Evolutionary conservation across 495 filamentous ascomycete species (phyloP), one percentile per base, ranked within the genome.

Genomic region (Endocarpon pusillum): DNA sequence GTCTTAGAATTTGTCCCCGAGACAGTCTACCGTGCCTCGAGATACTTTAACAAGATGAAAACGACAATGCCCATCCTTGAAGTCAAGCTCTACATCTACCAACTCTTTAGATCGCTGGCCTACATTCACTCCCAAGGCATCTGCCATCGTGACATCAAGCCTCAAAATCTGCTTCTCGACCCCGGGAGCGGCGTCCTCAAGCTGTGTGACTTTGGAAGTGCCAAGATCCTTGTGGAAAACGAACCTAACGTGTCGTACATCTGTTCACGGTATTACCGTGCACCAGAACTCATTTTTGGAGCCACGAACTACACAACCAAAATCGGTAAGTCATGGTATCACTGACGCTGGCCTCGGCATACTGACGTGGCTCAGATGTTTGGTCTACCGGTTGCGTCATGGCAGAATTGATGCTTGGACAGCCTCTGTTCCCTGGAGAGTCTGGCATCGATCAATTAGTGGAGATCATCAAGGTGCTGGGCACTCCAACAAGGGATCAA

Each of bases 181-280:
- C 86, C 85, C 4, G 70, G 64, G 47, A 85, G 78, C 11, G 89
- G 89, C 33, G 70, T 99, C 26, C 62, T 99, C 45, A 99, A 99
- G 64, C 73, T 99, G 19, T 99, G 89, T 58, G 89, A 99, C 61
- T 99, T 96, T 53, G 89, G 89, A 32, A 96, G 91, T 44, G 89
- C 89, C 21, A 99, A 99, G 66, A 99, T 99, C 33, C 59, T 99
- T 40, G 86, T 99, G 20, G 86, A 94, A 57, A 94, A 99, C 44
- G 89, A 99, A 63, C 89, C 89, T 2, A 99, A 99, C 47, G 89
- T 99, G 22, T 99, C 89, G 19, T 99, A 99, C 62, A 99, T 99
- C 49, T 99, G 89, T 65, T 99, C 89, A 30, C 78, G 91, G 33
- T 99, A 99, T 62, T 99, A 99, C 64, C 73, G 89, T 46, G 89